phyloP scores from a whole-genome alignment of 129 eudicot genomes.

The Deinandra increscens region DNA sequence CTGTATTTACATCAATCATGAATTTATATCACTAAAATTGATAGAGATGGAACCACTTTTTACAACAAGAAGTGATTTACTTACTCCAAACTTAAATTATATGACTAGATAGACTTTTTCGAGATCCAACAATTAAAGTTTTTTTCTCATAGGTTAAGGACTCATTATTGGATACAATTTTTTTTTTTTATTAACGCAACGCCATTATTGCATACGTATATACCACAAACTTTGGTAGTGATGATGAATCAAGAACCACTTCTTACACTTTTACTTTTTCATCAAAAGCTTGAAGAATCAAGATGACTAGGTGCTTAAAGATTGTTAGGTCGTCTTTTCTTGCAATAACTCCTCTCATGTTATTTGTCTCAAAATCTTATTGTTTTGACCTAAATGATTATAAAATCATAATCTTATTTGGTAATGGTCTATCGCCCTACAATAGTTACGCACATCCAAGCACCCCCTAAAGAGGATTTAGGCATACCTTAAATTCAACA shows the following conservation, averaged over 20 bases:
- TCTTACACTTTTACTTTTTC: neutral
- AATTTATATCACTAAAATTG: neutral
- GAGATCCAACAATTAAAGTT: too few relatives aligned
- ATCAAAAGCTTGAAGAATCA: neutral
- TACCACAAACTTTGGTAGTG: too few relatives aligned
- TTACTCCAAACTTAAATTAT: neutral
- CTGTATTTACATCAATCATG: neutral
- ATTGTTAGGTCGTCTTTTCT: too few relatives aligned
- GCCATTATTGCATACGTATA: too few relatives aligned
- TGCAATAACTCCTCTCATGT: too few relatives aligned
- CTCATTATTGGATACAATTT: too few relatives aligned
- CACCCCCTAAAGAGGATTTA: neutral
- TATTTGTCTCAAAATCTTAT: too few relatives aligned
- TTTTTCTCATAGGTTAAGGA: too few relatives aligned
- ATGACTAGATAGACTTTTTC: neutral
- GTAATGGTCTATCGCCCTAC: neutral
- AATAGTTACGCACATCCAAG: neutral
- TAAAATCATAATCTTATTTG: neutral
- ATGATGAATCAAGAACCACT: too few relatives aligned
- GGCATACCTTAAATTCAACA: neutral
- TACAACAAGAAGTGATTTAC: neutral
- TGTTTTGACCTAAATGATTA: neutral
- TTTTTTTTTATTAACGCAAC: too few relatives aligned
- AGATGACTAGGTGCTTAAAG: neutral
- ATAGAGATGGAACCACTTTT: neutral